Evolutionary conservation across 805 yeast species (phyloP).

Genomic region (Metschnikowia drakensbergensis): DNA sequence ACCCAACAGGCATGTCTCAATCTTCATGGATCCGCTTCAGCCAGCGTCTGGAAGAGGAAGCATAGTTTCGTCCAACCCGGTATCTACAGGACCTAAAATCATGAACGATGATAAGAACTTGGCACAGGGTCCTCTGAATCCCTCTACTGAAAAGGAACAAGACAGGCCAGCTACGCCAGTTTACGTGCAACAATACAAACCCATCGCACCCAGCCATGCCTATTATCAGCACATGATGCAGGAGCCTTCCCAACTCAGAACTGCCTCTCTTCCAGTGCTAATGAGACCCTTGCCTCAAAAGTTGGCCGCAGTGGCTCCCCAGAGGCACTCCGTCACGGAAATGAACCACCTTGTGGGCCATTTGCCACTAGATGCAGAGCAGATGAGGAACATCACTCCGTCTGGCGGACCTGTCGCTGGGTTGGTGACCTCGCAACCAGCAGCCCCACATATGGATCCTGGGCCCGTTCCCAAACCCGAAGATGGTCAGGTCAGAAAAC

Average conservation of each 20-base stretch:
- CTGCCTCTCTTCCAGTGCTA: slow-evolving; percentile 16
- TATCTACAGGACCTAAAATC: neutral
- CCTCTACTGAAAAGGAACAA: slow-evolving; percentile 1
- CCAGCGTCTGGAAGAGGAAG: slow-evolving; percentile 21
- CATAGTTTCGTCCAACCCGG: neutral
- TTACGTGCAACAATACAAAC: slow-evolving; percentile 18
- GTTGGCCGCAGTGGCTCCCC: slow-evolving; percentile 8
- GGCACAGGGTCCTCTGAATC: slow-evolving; percentile 1
- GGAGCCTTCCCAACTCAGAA: slow-evolving; percentile 13
- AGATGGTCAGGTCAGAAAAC: slow-evolving; percentile 14
- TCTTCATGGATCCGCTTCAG: slow-evolving; percentile 38
- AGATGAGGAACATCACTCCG: neutral
- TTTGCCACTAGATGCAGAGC: slow-evolving; percentile 1
- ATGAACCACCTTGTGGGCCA: slow-evolving; percentile 2
- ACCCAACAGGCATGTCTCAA: slow-evolving; percentile 37
- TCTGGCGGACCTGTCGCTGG: slow-evolving; percentile 1
- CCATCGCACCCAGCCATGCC: slow-evolving; percentile 13
- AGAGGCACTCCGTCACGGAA: slow-evolving; percentile 12
- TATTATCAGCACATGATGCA: slow-evolving; percentile 16
- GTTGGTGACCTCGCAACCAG: neutral
- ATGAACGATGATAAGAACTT: slow-evolving; percentile 2
- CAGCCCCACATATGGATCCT: slow-evolving; percentile 2
- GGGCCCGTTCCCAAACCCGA: neutral
- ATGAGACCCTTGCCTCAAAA: slow-evolving; percentile 13
- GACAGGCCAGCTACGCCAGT: slow-evolving; percentile 4